phyloP scores from a whole-genome alignment of 371 early-diverging fungal genomes.

The Syncephalastrum sp. region DNA sequence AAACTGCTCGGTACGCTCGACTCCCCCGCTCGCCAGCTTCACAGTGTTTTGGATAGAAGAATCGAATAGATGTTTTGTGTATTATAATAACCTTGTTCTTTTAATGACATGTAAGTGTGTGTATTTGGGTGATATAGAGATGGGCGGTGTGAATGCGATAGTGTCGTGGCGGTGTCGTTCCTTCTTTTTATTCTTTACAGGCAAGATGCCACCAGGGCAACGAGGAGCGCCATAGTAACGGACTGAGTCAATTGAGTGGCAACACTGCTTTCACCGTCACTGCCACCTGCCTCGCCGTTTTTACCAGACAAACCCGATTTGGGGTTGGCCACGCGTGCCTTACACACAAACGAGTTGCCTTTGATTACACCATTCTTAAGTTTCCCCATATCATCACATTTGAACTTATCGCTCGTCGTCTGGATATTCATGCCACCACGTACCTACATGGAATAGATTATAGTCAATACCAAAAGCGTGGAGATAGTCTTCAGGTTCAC shows the following conservation, averaged over 20 bases:
- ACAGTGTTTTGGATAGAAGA: constrained; percentile 49
- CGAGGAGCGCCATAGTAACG: too few species aligned
- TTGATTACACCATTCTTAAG: constrained; percentile 40
- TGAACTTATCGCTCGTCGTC: constrained; percentile 34
- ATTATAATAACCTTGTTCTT: constrained; percentile 2
- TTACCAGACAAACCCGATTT: constrained; percentile 23
- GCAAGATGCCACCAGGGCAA: too few species aligned
- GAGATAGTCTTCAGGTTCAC: too few species aligned
- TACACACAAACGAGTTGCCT: constrained; percentile 40
- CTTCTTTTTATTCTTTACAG: too few species aligned
- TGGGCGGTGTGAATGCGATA: too few species aligned
- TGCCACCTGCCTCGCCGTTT: constrained; percentile 3
- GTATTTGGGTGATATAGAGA: too few species aligned
- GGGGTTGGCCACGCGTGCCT: constrained; percentile 32
- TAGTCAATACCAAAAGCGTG: too few species aligned
- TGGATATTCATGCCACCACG: constrained; percentile 46
- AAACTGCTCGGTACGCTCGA: constrained; percentile 52
- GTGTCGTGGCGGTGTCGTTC: too few species aligned
- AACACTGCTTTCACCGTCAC: neutral
- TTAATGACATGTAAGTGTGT: too few species aligned
- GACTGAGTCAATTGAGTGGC: too few species aligned
- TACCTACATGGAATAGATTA: constrained; percentile 12
- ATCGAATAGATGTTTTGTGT: constrained; percentile 26
- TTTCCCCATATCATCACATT: constrained; percentile 34
- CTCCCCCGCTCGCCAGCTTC: constrained; percentile 44